Percentiles rank a stretch among this genome's conserved stretches.
These are phyloP conservation scores for Diaporthe ilicicola DNA, from an alignment of 2,329 filamentous ascomycete genomes.

Conservation along the genomic window DNA sequence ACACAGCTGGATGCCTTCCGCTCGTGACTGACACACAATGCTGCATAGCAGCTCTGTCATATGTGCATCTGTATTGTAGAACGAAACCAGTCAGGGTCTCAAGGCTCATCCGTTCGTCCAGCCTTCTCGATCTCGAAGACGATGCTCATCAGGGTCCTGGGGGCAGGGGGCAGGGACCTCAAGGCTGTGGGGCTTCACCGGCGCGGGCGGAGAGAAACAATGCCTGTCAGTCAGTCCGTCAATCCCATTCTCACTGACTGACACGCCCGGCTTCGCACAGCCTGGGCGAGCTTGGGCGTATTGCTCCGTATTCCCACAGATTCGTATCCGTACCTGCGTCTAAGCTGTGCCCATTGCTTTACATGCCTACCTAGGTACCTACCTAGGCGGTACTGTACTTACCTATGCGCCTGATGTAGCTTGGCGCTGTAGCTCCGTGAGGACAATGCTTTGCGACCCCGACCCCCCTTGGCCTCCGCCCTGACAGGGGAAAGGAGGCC, in stretches of 20 bases:
- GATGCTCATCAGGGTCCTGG: constrained; percentile 21
- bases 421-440: too few relatives aligned
- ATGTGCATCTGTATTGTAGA: too few relatives aligned
- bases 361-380: too few relatives aligned
- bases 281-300: constrained; percentile 1
- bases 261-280: neutral
- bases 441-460: neutral
- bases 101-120: neutral
- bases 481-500: neutral
- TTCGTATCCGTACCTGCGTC: constrained; percentile 11
- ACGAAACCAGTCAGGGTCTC: neutral
- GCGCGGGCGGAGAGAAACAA: neutral
- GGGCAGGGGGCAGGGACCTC: neutral
- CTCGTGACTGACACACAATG: neutral
- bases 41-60: neutral
- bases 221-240: neutral
- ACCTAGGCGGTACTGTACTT: too few relatives aligned
- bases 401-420: too few relatives aligned
- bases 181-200: constrained; percentile 11
- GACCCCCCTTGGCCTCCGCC: neutral
- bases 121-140: neutral
- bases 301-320: neutral
- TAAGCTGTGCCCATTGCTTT: neutral
- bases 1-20: neutral
- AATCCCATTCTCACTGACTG: too few relatives aligned